These are phyloP conservation scores for Collariella sp. DNA, from an alignment of 495 filamentous ascomycete genomes.

Conservation along the genomic window DNA sequence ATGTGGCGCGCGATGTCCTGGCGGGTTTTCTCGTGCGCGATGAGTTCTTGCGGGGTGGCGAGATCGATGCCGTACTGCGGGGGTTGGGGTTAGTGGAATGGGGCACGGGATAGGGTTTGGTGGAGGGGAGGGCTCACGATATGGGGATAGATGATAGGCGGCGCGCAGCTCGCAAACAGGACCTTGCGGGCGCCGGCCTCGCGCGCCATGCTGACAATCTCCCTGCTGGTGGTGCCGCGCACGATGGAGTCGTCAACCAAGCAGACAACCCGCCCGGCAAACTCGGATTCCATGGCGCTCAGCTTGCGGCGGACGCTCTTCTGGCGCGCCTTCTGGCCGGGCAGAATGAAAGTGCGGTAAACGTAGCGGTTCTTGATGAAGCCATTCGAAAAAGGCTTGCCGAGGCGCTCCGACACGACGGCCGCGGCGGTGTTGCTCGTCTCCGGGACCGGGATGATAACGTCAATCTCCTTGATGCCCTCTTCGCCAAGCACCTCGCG, in stretches of 20 bases:
- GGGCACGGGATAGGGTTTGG: not conserved
- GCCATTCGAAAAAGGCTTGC: constrained; percentile 65
- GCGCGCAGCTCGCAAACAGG: constrained; percentile 80
- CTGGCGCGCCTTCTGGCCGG: constrained; percentile 73
- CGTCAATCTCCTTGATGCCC: constrained; percentile 75
- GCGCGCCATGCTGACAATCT: constrained; percentile 89
- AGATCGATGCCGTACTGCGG: constrained; percentile 77
- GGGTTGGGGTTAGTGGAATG: not conserved
- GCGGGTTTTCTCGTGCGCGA: constrained; percentile 68
- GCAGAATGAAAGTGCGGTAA: constrained; percentile 94
- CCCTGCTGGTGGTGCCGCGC: constrained; percentile 79
- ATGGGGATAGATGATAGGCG: constrained; percentile 63
- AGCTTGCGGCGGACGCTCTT: constrained; percentile 71
- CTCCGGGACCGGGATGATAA: constrained; percentile 40
- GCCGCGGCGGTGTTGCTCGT: constrained; percentile 68
- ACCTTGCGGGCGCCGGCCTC: constrained; percentile 88
- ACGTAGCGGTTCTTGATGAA: constrained; percentile 95
- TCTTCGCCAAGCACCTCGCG: constrained; percentile 63
- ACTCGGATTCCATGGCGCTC: constrained; percentile 80
- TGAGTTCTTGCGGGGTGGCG: constrained; percentile 70
- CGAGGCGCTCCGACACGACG: constrained; percentile 64
- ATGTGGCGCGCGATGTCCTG: constrained; percentile 68
- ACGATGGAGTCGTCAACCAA: constrained; percentile 93
- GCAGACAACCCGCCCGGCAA: constrained; percentile 73
- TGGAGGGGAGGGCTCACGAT: constrained; percentile 23